Evolutionary conservation across 192 early-diverging fungal species (phyloP), one percentile per base, ranked within the genome.

Genomic region (Phycomyces blakesleeanus): DNA sequence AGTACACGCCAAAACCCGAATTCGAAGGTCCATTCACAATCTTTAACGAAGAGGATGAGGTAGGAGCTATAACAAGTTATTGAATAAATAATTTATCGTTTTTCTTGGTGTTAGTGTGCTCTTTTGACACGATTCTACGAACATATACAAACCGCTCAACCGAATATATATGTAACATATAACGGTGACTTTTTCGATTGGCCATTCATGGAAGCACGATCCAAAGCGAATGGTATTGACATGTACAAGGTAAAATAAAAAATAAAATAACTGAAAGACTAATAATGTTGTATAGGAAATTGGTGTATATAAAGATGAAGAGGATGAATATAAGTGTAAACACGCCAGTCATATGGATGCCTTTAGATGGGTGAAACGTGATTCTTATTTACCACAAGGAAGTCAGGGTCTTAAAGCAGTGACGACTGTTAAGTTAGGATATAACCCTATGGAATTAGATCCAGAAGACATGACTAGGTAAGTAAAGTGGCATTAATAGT

Each of bases 131-230:
- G 94, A 34, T 99, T 99, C 71, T 95, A 98, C 72, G 89, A 91
- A 26, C 96, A 99, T 68, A 87, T 99, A 37, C 80, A 86, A 37
- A 80, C 88, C 10, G 83, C 83, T 16, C 82, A 85, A 57, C 97
- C 97, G 0, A 91, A 88, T 0, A 87, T 99, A 14, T 77, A 94
- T 76, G 94, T 91, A 1, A 96, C 97, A 5, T 99, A 99, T 71
- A 99, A 99, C 87, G 97, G 97, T 64, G 97, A 99, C 66, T 92
- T 84, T 71, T 99, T 99, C 80, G 97, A 99, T 84, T 98, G 93
- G 94, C 95, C 95, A 0, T 99, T 96, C 77, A 79, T 99, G 10
- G 95, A 98, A 49, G 81, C 88, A 21, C 72, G 97, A 49, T 88
- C 97, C 12, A 75, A 72, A 22, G 73, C 81, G 27, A 83, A 96